Conservation (phyloP, 371 early-diverging fungal species). For the Mucor plumbeus region DNA sequence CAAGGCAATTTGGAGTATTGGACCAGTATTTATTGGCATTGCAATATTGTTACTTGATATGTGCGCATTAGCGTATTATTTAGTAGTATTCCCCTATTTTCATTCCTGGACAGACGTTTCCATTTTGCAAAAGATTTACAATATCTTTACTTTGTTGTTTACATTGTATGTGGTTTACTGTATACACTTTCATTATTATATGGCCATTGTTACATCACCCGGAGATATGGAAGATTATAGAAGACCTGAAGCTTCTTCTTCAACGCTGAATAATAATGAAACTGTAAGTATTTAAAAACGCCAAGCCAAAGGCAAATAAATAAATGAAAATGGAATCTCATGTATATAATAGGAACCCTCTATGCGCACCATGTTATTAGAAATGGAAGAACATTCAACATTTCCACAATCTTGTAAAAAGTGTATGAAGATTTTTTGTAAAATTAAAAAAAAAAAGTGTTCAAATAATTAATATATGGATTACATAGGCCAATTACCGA, state of each 20-base stretch:
- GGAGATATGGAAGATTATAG: conserved; percentile 47
- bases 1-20: conserved; percentile 56
- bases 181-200: conserved; percentile 63
- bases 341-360: conserved; percentile 25
- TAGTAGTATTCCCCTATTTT: conserved; percentile 56
- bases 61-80: conserved; percentile 54
- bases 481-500: conserved; percentile 63
- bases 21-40: conserved; percentile 58
- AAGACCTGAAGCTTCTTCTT: conserved; percentile 10
- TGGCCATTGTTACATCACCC: conserved; percentile 61
- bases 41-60: conserved; percentile 58
- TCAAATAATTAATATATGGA: not conserved
- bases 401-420: conserved; percentile 58
- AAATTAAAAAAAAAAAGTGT: not conserved
- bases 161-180: conserved; percentile 60
- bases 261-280: not conserved
- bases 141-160: conserved; percentile 39
- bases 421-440: conserved; percentile 35
- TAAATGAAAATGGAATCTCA: not conserved
- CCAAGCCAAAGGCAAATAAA: not conserved
- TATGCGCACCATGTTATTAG: conserved; percentile 44
- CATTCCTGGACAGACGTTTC: conserved; percentile 35
- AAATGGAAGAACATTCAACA: conserved; percentile 53
- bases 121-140: conserved; percentile 37
- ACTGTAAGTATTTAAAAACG: not conserved